Conservation (phyloP, 2,329 filamentous ascomycete species). For the Fusarium sp. region DNA sequence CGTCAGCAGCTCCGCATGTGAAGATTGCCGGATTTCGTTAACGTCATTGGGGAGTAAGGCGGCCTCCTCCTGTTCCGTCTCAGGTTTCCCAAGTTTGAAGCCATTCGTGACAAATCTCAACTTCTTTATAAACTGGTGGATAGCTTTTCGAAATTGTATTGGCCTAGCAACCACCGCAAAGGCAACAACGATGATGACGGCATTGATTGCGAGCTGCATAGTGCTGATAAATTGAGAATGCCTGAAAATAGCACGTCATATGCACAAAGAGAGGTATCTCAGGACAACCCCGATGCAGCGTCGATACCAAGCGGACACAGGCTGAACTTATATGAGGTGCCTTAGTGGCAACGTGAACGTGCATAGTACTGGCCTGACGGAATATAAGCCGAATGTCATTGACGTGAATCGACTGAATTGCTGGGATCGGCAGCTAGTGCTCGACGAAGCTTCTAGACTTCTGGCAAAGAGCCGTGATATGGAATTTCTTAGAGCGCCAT, state of each 20-base stretch:
- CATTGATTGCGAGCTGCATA: slow-evolving; percentile 3
- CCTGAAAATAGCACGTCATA: not conserved
- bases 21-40: not conserved
- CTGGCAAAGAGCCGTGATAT: not conserved
- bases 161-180: not conserved
- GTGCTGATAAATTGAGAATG: not conserved
- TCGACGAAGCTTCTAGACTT: too few species aligned
- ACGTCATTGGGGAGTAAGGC: too few species aligned
- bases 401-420: too few species aligned
- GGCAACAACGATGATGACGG: not conserved
- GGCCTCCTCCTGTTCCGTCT: not conserved
- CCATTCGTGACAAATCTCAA: not conserved
- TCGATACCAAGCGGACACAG: not conserved
- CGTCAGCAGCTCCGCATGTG: not conserved
- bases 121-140: not conserved
- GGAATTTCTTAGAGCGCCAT: not conserved
- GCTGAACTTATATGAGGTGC: not conserved
- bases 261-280: not conserved
- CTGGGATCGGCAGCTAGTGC: too few species aligned
- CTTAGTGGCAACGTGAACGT: too few species aligned
- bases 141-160: not conserved
- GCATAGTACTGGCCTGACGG: too few species aligned
- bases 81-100: not conserved
- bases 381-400: too few species aligned
- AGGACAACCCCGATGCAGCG: not conserved